Conservation (phyloP, 257 asterid species). For the Jaltomata sinuosa region DNA sequence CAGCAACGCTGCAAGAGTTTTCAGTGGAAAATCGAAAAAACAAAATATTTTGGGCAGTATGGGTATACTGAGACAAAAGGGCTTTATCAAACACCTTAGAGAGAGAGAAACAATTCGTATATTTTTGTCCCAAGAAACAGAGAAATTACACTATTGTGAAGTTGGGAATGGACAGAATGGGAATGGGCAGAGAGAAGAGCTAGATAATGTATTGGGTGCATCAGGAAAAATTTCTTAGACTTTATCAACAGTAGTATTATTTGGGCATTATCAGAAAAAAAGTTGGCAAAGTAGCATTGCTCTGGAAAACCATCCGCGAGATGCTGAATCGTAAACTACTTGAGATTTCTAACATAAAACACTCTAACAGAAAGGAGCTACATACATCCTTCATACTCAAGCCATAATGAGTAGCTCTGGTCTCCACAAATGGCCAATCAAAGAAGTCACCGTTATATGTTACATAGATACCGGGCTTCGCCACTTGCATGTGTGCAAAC, state of each 20-base stretch:
- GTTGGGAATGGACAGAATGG: neutral
- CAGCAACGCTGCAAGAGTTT: neutral
- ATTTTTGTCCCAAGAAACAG: neutral
- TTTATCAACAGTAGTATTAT: neutral
- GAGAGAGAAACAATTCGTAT: neutral
- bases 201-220: neutral
- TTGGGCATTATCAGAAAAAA: neutral
- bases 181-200: neutral
- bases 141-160: neutral
- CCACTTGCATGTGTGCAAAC: slow-evolving; percentile 92
- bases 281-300: neutral
- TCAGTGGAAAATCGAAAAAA: neutral
- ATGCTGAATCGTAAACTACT: neutral
- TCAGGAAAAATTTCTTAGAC: neutral
- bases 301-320: neutral
- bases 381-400: slow-evolving; percentile 69
- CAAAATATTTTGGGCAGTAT: neutral
- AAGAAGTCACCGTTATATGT: slow-evolving; percentile 97
- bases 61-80: neutral
- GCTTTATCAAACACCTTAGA: neutral
- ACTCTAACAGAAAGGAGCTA: neutral
- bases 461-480: slow-evolving; percentile 91
- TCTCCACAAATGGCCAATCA: slow-evolving; percentile 97
- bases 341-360: neutral
- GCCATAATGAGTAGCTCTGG: slow-evolving; percentile 84